Percentiles rank a stretch among this genome's conserved stretches.
Evolutionary conservation across 352 stramenopile genomes (phyloP).

Genomic region (Globisporangium iwayamae): DNA sequence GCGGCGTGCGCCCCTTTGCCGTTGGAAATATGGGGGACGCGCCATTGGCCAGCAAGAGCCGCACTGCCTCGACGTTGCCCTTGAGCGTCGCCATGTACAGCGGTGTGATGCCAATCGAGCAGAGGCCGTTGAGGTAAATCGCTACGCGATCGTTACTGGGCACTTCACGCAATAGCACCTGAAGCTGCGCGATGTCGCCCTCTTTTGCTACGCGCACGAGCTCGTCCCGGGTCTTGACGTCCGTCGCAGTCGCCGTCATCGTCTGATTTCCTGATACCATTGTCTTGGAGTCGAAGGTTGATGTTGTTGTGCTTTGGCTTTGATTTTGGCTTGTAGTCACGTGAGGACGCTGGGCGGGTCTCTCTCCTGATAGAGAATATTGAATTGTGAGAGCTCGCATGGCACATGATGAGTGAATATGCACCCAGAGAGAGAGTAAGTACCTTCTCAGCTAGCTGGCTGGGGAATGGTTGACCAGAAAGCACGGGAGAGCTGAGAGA

Average conservation of each 20-base stretch:
- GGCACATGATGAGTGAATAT: no score
- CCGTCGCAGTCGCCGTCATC: background rate
- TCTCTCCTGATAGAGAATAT: background rate
- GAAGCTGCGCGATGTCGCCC: constrained; percentile 3
- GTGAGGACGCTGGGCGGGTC: background rate
- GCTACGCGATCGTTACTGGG: background rate
- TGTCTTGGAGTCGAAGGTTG: background rate
- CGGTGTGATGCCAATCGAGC: constrained; percentile 12
- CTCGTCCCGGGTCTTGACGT: constrained; percentile 7
- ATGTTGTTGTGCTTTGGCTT: background rate
- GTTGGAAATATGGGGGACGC: background rate
- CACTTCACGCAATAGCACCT: background rate
- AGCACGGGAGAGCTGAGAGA: no score
- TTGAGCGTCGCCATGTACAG: constrained; percentile 15
- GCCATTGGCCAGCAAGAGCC: constrained; percentile 1
- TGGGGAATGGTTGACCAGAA: no score
- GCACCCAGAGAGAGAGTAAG: background rate
- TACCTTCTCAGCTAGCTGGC: no score
- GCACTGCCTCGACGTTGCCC: background rate
- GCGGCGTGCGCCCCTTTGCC: constrained; percentile 1
- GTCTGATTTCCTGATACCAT: constrained; percentile 1
- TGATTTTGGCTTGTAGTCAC: background rate
- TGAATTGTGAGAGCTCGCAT: background rate
- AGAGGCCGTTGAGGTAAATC: constrained; percentile 2
- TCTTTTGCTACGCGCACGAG: constrained; percentile 9